These are phyloP conservation scores for Botryotinia globosa DNA, from an alignment of 2,329 filamentous ascomycete genomes.

Conservation along the genomic window DNA sequence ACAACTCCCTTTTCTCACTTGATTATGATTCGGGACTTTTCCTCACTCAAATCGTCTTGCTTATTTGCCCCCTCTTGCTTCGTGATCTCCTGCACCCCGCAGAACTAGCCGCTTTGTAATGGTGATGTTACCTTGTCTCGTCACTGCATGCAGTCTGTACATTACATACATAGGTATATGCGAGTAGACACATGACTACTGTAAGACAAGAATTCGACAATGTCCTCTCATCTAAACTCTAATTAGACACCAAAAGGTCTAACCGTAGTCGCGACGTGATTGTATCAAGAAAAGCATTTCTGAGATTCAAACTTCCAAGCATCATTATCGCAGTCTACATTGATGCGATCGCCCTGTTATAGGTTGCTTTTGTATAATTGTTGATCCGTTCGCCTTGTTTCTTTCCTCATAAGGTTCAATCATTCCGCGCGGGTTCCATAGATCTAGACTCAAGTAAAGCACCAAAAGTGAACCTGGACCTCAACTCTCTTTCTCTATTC, in stretches of 20 bases:
- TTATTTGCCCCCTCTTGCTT: conserved; percentile 3
- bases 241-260: background rate
- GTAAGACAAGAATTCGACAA: background rate
- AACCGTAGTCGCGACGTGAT: background rate
- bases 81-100: conserved; percentile 15
- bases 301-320: background rate
- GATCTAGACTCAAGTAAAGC: background rate
- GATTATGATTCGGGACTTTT: background rate
- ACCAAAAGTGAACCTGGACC: background rate
- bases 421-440: background rate
- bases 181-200: background rate
- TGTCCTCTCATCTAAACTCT: background rate
- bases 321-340: background rate
- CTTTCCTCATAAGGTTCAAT: background rate
- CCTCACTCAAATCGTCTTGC: background rate
- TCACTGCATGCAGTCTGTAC: background rate
- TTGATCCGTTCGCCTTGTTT: conserved; percentile 2
- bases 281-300: background rate
- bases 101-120: background rate
- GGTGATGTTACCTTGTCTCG: background rate
- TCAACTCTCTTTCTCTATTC: background rate
- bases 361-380: background rate
- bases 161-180: background rate
- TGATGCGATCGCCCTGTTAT: background rate
- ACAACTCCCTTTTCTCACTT: background rate